Evolutionary conservation across 2,329 filamentous ascomycete species (phyloP), one percentile per base, ranked within the genome.

Genomic region (Fusarium subglutinans): DNA sequence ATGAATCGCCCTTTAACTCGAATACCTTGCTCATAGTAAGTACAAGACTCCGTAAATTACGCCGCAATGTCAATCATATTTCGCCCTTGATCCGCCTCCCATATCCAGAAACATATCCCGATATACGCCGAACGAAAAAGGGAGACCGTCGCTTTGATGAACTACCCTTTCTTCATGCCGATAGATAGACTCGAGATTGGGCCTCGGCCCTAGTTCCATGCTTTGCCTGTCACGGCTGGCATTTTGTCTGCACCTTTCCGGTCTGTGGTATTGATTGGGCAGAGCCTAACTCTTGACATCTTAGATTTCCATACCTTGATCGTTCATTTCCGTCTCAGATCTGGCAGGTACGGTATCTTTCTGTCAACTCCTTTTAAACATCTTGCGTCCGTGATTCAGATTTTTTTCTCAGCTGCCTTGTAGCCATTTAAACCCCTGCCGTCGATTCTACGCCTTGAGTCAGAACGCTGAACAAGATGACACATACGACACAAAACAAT

Each of bases 291-390:
- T 69, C 60, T 73, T 67, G 69, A 60, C 61, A 73, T 77, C 61
- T 73, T 57, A 59, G 48, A 70, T 72, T 64, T 55, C 63, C 74
- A 73, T 75, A 61, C 60, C 58, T 58, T 66, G 61, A 55, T 75
- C 69, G 62, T 53, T 74, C 60, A 69, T 65, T 54, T 63, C 55
- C 55, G 76, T 77, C 75, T 77, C 56, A 75, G 75, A 78, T 77
- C 67, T 73, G 58, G 50, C 63, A 66, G 60, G 60, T 63, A 48
- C 26, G 24, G 24, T 10, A 26, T n/a, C 33, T 61, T 63, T 70
- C 30, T 47, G 20, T 37, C 50, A 43, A 62, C 69, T 71, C 63
- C 51, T 66, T 59, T 58, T 53, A 26, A 55, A 35, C 48, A 62
- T 62, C 61, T 63, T 70, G 30, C 28, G 56, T 65, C 50, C 43